Base-by-base conservation (phyloP, 1,284 basidiomycete genomes). In the Sanghuangporus sanghuang region DNA sequence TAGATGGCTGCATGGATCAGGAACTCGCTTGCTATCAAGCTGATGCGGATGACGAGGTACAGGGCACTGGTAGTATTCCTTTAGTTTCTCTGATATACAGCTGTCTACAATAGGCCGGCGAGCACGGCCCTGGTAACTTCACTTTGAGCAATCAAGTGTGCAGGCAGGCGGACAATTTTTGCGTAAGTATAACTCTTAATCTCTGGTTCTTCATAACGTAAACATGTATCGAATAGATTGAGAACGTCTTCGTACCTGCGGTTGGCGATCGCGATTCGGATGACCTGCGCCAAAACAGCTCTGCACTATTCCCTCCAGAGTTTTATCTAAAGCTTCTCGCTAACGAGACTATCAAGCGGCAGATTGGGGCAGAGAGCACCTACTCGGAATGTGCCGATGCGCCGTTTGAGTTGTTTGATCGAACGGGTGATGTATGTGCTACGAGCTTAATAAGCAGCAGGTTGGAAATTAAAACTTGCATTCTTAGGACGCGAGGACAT, bases 261-360 rank as follows among this genome's bases (percentile, higher is more conserved):
- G 73, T 85, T 9, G 82, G 81, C 0, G 69, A 84, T 67, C 75
- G 79, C 27, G 84, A 88, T 67, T 68, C 75, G 0, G 71, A 86
- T 66, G 86, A 88, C 68, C 73, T 88, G 36, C 75, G 85, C 36
- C 85, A 86, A 69, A 84, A 80, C 48, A 76, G 79, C 0, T 78
- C 81, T 0, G 77, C 80, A 0, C 64, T 75, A 8, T 88, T 86
- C 74, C 85, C 85, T 5, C 82, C 85, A 0, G 77, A 81, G 60
- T 84, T 78, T 66, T 87, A 85, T 61, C 65, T 82, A 40, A 72
- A 73, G 11, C 85, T 81, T 68, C 73, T 87, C 14, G 68, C 65
- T 1, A 70, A 73, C 27, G 57, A 73, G 0, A 69, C 73, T 8
- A 71, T 84, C 6, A 68, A 74, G 68, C 67, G 70, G 18, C 69